Evolutionary conservation across 2,329 filamentous ascomycete species (phyloP).

Genomic region (Scopulariopsis brevicaulis): DNA sequence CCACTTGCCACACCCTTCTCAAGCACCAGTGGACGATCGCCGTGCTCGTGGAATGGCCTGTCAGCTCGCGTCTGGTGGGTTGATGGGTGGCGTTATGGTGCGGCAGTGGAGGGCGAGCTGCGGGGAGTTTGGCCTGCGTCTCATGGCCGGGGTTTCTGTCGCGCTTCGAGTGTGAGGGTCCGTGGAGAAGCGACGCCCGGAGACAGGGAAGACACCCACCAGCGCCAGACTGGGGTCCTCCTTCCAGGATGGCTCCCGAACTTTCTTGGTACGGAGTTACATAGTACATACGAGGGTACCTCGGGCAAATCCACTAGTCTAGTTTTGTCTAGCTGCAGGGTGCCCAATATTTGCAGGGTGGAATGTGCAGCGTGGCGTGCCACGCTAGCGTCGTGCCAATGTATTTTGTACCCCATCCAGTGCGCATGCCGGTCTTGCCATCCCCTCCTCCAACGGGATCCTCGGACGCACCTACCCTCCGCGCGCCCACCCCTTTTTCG

Average conservation of each 20-base stretch:
- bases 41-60: not conserved
- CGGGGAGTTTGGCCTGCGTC: not conserved
- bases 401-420: not conserved
- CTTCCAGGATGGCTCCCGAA: no score
- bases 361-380: not conserved
- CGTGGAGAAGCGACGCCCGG: not conserved
- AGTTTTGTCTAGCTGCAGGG: not conserved
- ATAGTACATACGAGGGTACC: not conserved
- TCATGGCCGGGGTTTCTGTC: not conserved
- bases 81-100: slow-evolving; percentile 3
- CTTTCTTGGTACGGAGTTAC: not conserved
- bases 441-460: not conserved
- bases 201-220: not conserved
- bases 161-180: not conserved
- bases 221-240: not conserved
- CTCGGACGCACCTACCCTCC: not conserved
- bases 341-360: not conserved
- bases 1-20: not conserved
- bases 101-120: not conserved
- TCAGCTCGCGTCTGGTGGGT: not conserved
- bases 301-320: not conserved
- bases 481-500: not conserved
- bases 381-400: not conserved
- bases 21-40: not conserved
- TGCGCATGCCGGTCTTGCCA: not conserved